Evolutionary conservation across 257 asterid genomes (phyloP), one percentile per base, ranked within the genome.

Genomic region (Misopates orontium): DNA sequence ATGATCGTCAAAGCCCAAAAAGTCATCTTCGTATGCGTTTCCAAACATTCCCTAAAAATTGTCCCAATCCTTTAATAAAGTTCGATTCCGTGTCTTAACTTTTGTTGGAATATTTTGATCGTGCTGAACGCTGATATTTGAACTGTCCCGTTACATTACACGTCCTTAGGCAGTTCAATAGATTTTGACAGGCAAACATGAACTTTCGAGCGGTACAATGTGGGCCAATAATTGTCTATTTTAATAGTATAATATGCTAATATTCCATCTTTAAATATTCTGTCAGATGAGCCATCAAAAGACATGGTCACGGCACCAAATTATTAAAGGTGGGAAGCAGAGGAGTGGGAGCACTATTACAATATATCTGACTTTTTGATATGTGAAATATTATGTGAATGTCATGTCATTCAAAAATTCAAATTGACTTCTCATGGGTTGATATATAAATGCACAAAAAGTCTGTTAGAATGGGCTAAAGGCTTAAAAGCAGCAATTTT

Each of bases 401-500:
- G 61, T 40, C 59, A 11, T 44, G 66, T 48, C 69, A 71, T 58
- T 66, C 69, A 20, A n/a, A n/a, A n/a, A n/a, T n/a, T n/a, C n/a
- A n/a, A n/a, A 41, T 60, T 51, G 77, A 72, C 71, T 36, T 57
- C 14, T 18, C 51, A 13, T 36, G 60, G 48, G 36, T 28, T 2
- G 36, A 28, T 28, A 28, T 2, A 28, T 25, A 39, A 21, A 24
- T 15, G 8, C 42, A 3, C 42, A 36, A 36, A 8, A 36, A 36
- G 42, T 36, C 42, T 36, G 42, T 3, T 36, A 16, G 51, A 14
- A n/a, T 45, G 18, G 17, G 51, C 9, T 45, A 45, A 45, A 45
- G 67, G 62, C 56, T 23, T 28, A 49, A 64, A 71, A 71, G 65
- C 22, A 8, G 56, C n/a, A 15, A 47, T 42, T 17, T 45, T n/a